A percentile compares a stretch with the other conserved stretches of the same genome.
phyloP scores from a whole-genome alignment of 176 grass and related monocot genomes.

The Carex pumila region DNA sequence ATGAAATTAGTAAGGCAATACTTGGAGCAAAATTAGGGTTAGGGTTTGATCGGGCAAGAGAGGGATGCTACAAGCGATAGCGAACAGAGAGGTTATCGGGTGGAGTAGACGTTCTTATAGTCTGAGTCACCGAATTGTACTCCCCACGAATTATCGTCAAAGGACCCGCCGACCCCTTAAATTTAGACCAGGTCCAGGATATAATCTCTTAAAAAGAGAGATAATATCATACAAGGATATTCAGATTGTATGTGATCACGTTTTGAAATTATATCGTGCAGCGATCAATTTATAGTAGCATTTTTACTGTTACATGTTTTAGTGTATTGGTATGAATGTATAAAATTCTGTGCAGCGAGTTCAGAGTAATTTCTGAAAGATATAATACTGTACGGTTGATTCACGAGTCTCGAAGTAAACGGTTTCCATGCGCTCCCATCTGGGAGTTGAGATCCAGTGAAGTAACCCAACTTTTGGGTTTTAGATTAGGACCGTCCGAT shows the following conservation, averaged over 20 bases:
- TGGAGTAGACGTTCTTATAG: background rate
- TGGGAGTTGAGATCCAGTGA: no score
- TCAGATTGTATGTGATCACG: background rate
- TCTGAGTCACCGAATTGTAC: background rate
- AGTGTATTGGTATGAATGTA: no score
- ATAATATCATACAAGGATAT: background rate
- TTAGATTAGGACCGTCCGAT: no score
- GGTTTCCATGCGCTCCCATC: no score
- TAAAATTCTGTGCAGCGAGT: no score
- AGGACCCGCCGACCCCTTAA: background rate
- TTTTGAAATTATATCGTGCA: no score
- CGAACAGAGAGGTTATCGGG: background rate
- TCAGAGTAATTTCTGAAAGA: no score
- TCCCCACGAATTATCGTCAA: background rate
- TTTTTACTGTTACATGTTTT: no score
- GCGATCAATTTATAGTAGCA: no score
- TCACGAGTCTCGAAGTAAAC: no score
- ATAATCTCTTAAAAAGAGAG: background rate
- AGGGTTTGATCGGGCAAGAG: conserved; percentile 13
- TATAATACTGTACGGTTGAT: no score
- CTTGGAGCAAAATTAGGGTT: conserved; percentile 33
- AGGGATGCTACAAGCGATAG: background rate
- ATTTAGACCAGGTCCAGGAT: background rate
- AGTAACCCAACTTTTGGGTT: no score
- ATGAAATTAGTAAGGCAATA: background rate